Base-by-base conservation (phyloP, 768 basidiomycete species). In the Amyloporia xantha region DNA sequence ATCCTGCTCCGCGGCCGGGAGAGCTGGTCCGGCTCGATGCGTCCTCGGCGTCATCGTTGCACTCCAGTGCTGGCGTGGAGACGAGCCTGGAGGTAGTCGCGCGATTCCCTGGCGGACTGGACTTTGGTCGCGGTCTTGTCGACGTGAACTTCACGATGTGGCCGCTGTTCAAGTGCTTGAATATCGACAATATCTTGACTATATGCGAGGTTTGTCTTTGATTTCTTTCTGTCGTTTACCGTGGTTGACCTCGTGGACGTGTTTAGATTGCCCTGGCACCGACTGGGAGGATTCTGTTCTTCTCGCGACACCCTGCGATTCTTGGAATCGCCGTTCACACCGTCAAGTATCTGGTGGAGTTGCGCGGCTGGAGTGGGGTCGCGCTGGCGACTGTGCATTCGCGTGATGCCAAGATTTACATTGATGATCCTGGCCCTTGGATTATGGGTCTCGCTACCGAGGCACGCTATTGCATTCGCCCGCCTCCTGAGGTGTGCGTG, bases 101-200 rank as follows among this genome's bases (percentile, higher is more conserved):
- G 20, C 81, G 90, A 42, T 91, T 93, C 71, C 90, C 90, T 23
- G 92, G 92, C n/a, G 89, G 90, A 17, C 77, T 95, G 39, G 92
- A 95, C 66, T 93, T 95, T 59, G 91, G 92, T 23, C 78, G 84
- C 37, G 92, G 92, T 1, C 72, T 95, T 41, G 88, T 94, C 27
- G 91, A 94, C 56, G 89, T 92, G 61, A 94, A 95, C 66, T 93
- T 94, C 62, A 92, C 91, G 33, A 89, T 96, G 80, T 98, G 92
- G 91, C 94, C 94, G 1, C 62, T 98, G 43, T 96, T 97, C 75
- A 87, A 92, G 63, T 86, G 86, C 51, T 67, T 97, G 51, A 92
- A 91, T 58, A 81, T 95, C 48, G 94, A 96, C 63, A 93, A 95
- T 57, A 87, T 98, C 53, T 69, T 98, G 52, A 92, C 90, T 5